Evolutionary conservation across 2,329 filamentous ascomycete genomes (phyloP).

Genomic region (Trichoderma pleuroti): DNA sequence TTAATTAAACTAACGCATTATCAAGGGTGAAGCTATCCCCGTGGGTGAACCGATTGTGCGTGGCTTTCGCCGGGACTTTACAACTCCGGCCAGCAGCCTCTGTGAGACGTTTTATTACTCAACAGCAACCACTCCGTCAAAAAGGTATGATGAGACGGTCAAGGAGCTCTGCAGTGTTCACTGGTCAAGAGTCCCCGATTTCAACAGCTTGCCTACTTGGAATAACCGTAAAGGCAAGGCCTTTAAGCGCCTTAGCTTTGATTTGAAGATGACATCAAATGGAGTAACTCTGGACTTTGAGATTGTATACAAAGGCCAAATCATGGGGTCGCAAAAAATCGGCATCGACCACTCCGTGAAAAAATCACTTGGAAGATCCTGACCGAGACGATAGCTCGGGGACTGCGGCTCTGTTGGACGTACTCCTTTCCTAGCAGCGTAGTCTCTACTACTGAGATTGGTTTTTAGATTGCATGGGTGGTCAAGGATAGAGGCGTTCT

Average conservation of each 20-base stretch:
- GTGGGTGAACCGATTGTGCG: too few species aligned
- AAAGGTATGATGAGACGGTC: conserved; percentile 17
- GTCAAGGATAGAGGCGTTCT: not conserved
- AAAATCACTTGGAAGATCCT: too few species aligned
- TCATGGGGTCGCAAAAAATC: conserved; percentile 19
- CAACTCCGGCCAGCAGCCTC: too few species aligned
- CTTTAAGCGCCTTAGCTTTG: not conserved
- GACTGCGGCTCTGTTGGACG: too few species aligned
- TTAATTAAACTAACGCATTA: not conserved
- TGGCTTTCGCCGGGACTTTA: too few species aligned
- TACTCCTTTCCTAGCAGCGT: too few species aligned
- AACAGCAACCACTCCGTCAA: not conserved
- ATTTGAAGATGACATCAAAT: conserved; percentile 17
- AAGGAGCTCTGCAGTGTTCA: conserved; percentile 6
- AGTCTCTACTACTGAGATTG: rapidly evolving
- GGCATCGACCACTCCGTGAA: too few species aligned
- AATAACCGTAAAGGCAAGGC: not conserved
- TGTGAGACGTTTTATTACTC: conserved; percentile 17
- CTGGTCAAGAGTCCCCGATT: conserved; percentile 15
- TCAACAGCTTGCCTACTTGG: conserved; percentile 7
- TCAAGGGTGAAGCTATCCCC: conserved; percentile 3
- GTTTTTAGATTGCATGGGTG: not conserved
- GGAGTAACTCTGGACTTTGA: conserved; percentile 21
- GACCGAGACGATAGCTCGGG: too few species aligned
- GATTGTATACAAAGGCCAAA: not conserved